Evolutionary conservation across 2,329 filamentous ascomycete species (phyloP).

Genomic region (Davidsoniella australis): DNA sequence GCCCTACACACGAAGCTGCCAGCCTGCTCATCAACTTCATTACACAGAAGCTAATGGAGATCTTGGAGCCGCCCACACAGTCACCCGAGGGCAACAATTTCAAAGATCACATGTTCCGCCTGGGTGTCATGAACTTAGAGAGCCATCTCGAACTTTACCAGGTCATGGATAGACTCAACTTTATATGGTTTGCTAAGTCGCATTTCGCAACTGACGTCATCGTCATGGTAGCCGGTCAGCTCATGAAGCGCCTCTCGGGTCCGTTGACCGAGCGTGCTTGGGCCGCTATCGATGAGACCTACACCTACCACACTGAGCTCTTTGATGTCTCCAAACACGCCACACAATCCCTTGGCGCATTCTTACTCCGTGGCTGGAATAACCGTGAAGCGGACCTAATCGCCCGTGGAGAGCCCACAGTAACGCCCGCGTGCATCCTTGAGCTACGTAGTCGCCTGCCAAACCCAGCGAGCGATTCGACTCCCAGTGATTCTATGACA

Average conservation of each 20-base stretch:
- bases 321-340: constrained; percentile 31
- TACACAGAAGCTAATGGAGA: constrained; percentile 29
- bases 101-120: constrained; percentile 38
- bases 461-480: constrained; percentile 17
- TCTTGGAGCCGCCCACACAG: constrained; percentile 31
- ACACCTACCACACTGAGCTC: constrained; percentile 32
- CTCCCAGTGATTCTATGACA: constrained; percentile 15
- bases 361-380: constrained; percentile 23
- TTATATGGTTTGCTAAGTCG: constrained; percentile 36
- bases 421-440: constrained; percentile 29
- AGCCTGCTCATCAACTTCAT: constrained; percentile 30
- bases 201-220: constrained; percentile 42
- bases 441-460: constrained; percentile 28
- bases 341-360: constrained; percentile 2
- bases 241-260: constrained; percentile 32
- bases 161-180: constrained; percentile 27
- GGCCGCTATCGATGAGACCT: constrained; percentile 29
- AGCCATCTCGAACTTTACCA: constrained; percentile 29
- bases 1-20: constrained; percentile 34
- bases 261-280: constrained; percentile 36
- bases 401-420: constrained; percentile 22
- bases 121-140: constrained; percentile 32
- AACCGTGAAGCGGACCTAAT: constrained; percentile 27
- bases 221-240: constrained; percentile 35
- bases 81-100: constrained; percentile 31